phyloP scores from a whole-genome alignment of 2,329 filamentous ascomycete species.

The Fusarium transvaalense region DNA sequence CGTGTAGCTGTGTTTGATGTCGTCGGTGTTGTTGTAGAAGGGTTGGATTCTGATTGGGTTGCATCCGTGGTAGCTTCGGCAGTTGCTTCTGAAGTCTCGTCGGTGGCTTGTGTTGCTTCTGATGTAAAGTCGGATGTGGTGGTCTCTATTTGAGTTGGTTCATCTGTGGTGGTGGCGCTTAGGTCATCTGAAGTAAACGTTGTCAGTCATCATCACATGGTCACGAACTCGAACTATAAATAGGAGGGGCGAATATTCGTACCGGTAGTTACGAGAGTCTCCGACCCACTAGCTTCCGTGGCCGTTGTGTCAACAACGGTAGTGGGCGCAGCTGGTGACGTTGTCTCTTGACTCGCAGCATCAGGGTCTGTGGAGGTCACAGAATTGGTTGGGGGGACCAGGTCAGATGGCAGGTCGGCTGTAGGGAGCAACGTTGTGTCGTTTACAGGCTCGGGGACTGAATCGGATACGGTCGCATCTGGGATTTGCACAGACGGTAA shows the following conservation, averaged over 20 bases:
- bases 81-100: constrained; percentile 27
- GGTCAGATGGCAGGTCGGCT: constrained; percentile 28
- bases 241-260: constrained; percentile 35
- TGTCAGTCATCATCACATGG: constrained; percentile 38
- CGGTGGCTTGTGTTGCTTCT: constrained; percentile 17
- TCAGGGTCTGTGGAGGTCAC: constrained; percentile 33
- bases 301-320: constrained; percentile 33
- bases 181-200: constrained; percentile 30
- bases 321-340: constrained; percentile 31
- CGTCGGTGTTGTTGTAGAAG: constrained; percentile 30
- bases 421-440: constrained; percentile 35
- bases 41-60: constrained; percentile 14
- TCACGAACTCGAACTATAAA: constrained; percentile 26
- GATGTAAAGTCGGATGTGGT: constrained; percentile 35
- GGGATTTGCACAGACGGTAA: constrained; percentile 31
- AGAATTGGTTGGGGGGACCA: constrained; percentile 11
- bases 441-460: constrained; percentile 29
- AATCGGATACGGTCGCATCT: constrained; percentile 32
- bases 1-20: constrained; percentile 19
- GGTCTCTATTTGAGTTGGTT: constrained; percentile 34
- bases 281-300: constrained; percentile 32
- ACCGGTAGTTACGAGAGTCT: constrained; percentile 42
- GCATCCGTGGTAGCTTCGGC: constrained; percentile 30
- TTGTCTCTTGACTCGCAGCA: constrained; percentile 34
- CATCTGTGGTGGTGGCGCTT: constrained; percentile 36